These are phyloP conservation scores for Cadophora malorum DNA, from an alignment of 2,329 filamentous ascomycete species.

Conservation along the genomic window DNA sequence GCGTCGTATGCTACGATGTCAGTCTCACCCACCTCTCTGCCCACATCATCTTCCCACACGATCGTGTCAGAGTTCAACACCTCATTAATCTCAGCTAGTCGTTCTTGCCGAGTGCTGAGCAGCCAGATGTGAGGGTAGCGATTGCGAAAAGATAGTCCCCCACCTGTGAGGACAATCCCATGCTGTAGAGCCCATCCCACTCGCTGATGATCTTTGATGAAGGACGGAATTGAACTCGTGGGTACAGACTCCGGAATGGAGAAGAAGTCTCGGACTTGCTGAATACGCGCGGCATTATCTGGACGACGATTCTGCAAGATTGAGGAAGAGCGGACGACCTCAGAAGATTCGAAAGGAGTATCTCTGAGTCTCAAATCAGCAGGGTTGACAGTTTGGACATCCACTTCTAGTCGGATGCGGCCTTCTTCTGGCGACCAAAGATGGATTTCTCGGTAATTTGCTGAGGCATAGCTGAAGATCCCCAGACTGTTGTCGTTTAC, in stretches of 20 bases:
- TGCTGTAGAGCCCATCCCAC: not conserved
- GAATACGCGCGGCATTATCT: not conserved
- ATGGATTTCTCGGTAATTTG: not conserved
- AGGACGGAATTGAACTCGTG: not conserved
- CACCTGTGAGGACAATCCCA: not conserved
- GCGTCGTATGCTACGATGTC: not conserved
- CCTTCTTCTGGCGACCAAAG: not conserved
- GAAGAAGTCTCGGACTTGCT: conserved; percentile 7
- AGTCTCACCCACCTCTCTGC: not conserved
- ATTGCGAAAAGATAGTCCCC: not conserved
- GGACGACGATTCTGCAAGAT: no score
- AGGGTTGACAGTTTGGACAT: not conserved
- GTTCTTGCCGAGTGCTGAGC: not conserved
- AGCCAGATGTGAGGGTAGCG: not conserved
- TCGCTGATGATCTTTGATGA: conserved; percentile 4
- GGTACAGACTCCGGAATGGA: conserved; percentile 1
- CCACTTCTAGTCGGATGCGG: not conserved
- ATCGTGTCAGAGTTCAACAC: not conserved
- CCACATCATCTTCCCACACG: conserved; percentile 9
- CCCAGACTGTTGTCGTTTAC: not conserved
- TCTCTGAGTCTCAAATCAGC: not conserved
- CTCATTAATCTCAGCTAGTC: not conserved
- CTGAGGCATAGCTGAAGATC: not conserved
- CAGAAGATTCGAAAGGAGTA: not conserved
- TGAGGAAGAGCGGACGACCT: not conserved